Evolutionary conservation across 169 alveolate genomes (phyloP).

Genomic region (Plasmodium reichenowi): DNA sequence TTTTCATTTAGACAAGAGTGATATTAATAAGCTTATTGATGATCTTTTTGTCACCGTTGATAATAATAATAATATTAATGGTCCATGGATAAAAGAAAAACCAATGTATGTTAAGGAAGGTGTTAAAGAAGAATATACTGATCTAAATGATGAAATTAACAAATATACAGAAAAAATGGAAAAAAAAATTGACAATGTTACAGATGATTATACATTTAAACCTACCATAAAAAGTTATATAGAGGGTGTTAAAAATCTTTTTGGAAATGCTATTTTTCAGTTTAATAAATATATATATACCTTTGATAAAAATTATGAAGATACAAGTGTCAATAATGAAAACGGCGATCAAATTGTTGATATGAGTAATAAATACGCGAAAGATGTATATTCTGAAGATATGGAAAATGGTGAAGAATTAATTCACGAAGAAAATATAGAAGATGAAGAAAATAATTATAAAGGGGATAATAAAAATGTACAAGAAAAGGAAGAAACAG

Average conservation of each 20-base stretch:
- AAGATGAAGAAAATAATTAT: not conserved
- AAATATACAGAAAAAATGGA: constrained; percentile 35
- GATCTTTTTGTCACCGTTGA: constrained; percentile 21
- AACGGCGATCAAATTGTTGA: not conserved
- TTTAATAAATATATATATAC: constrained; percentile 62
- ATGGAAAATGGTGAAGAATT: not conserved
- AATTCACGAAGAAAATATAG: not conserved
- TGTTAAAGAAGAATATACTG: constrained; percentile 14
- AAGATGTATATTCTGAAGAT: not conserved
- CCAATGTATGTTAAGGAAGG: constrained; percentile 16
- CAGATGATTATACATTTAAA: constrained; percentile 49
- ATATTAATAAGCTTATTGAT: constrained; percentile 25
- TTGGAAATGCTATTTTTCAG: constrained; percentile 51
- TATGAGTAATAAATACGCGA: not conserved
- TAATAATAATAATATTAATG: not conserved
- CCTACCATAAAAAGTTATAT: constrained; percentile 49
- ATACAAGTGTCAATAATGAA: not conserved
- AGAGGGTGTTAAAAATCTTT: constrained; percentile 33
- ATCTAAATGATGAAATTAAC: constrained; percentile 20
- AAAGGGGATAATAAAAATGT: not conserved
- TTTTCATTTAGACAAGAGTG: constrained; percentile 29
- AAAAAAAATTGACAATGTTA: constrained; percentile 6
- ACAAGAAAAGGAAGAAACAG: not conserved
- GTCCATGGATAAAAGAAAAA: constrained; percentile 57
- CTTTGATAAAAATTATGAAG: constrained; percentile 43